Percentiles rank a stretch among this genome's conserved stretches.
Conservation (phyloP, 805 yeast species). For the Tetrapisispora namnaoensis region DNA sequence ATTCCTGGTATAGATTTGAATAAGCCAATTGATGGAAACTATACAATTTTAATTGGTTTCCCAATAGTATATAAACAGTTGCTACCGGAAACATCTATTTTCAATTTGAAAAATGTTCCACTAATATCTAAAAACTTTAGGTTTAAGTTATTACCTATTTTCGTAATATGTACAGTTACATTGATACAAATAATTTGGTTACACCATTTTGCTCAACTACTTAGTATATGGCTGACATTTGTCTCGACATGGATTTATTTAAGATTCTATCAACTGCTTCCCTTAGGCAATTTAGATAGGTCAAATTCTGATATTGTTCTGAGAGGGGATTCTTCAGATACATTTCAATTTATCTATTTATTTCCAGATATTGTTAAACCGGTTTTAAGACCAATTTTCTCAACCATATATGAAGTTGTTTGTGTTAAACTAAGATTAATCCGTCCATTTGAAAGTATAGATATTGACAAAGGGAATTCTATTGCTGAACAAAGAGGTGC, state of each 20-base stretch:
- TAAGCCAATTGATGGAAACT: slow-evolving; percentile 43
- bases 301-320: slow-evolving; percentile 31
- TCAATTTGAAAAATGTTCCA: slow-evolving; percentile 36
- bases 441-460: slow-evolving; percentile 55
- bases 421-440: slow-evolving; percentile 38
- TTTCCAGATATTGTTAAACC: slow-evolving; percentile 62
- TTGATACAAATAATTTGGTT: slow-evolving; percentile 22
- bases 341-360: slow-evolving; percentile 72
- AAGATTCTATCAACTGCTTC: slow-evolving; percentile 61
- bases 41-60: slow-evolving; percentile 47
- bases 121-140: slow-evolving; percentile 37
- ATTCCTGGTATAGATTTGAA: slow-evolving; percentile 27
- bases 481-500: slow-evolving; percentile 52
- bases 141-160: slow-evolving; percentile 54
- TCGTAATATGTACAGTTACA: slow-evolving; percentile 26
- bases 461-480: slow-evolving; percentile 63
- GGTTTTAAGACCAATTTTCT: slow-evolving; percentile 42
- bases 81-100: slow-evolving; percentile 50
- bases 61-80: slow-evolving; percentile 58
- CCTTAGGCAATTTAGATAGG: slow-evolving; percentile 11
- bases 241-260: slow-evolving; percentile 65
- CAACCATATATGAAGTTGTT: slow-evolving; percentile 32
- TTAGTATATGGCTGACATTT: slow-evolving; percentile 53
- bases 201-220: slow-evolving; percentile 37
- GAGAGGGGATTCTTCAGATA: slow-evolving; percentile 81